These are phyloP conservation scores for Scheffersomyces stambukii DNA, from an alignment of 1,139 yeast genomes.

Conservation along the genomic window DNA sequence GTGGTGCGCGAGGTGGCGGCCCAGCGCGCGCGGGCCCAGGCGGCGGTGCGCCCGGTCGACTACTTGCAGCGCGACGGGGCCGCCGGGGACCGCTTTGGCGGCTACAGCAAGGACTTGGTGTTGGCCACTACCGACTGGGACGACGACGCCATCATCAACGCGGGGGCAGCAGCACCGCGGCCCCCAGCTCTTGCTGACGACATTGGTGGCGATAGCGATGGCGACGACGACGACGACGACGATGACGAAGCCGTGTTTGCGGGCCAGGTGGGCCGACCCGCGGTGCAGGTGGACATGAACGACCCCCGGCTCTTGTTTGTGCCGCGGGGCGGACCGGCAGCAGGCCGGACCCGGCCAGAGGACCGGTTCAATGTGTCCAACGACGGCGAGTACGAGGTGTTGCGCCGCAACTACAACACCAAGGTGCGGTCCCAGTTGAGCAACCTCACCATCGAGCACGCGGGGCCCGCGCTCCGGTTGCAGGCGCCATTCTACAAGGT, in stretches of 20 bases:
- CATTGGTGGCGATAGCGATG: constrained; percentile 3
- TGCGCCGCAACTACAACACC: constrained; percentile 83
- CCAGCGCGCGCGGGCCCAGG: constrained; percentile 16
- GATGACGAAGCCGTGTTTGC: constrained; percentile 79
- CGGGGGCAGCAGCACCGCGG: constrained; percentile 17
- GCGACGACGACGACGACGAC: constrained; percentile 42
- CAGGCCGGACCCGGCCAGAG: constrained; percentile 20
- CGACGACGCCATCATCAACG: constrained; percentile 59
- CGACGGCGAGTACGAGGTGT: constrained; percentile 77
- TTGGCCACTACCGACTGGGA: constrained; percentile 86
- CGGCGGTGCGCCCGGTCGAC: constrained; percentile 22
- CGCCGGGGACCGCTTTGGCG: constrained; percentile 34
- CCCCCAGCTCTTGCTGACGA: background rate
- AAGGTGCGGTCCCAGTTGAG: constrained; percentile 93
- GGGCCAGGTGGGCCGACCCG: constrained; percentile 51
- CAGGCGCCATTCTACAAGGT: constrained; percentile 94
- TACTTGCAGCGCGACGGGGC: constrained; percentile 35
- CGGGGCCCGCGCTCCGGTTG: constrained; percentile 79
- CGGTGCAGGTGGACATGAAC: constrained; percentile 71
- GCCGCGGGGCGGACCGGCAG: constrained; percentile 40
- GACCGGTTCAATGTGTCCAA: constrained; percentile 75
- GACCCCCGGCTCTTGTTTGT: constrained; percentile 77
- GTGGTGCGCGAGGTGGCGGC: constrained; percentile 24
- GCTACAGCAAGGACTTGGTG: constrained; percentile 55
- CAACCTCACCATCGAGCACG: constrained; percentile 85